phyloP scores from a whole-genome alignment of 148 eudicot genomes.

The Tetragonia tetragonoides region DNA sequence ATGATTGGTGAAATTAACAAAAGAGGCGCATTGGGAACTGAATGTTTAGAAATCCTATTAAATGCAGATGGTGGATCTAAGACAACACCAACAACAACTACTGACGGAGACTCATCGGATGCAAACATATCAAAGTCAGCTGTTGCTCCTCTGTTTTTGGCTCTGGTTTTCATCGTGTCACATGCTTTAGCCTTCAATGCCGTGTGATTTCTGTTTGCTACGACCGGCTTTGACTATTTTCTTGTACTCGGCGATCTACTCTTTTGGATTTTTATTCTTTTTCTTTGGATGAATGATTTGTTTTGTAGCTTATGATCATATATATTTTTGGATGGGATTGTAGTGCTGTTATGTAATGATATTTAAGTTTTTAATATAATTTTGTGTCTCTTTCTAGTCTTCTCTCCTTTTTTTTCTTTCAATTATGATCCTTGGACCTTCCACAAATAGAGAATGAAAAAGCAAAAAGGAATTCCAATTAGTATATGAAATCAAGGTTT shows the following conservation, averaged over 20 bases:
- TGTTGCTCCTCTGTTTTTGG: conserved; percentile 13
- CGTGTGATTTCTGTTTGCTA: background rate
- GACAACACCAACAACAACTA: conserved; percentile 32
- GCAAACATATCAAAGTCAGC: conserved; percentile 25
- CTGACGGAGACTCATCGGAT: conserved; percentile 22
- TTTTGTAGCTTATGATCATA: background rate
- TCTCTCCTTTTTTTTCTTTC: background rate
- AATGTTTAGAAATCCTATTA: background rate
- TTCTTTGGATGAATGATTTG: background rate
- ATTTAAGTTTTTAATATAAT: background rate
- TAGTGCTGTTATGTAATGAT: background rate
- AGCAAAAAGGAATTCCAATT: background rate
- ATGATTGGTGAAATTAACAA: background rate
- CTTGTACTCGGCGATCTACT: background rate
- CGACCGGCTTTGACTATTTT: background rate
- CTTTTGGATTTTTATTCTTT: background rate
- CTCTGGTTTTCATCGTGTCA: conserved; percentile 16
- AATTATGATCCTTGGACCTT: background rate
- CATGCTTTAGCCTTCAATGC: conserved; percentile 2
- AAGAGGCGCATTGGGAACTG: background rate
- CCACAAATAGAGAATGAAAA: background rate
- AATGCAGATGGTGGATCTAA: conserved; percentile 29
- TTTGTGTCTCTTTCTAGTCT: background rate
- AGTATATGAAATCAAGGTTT: background rate
- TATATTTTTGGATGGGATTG: background rate